Evolutionary conservation across 1,139 yeast species (phyloP), one percentile per base, ranked within the genome.

Genomic region (Blastobotrys capitulatus): DNA sequence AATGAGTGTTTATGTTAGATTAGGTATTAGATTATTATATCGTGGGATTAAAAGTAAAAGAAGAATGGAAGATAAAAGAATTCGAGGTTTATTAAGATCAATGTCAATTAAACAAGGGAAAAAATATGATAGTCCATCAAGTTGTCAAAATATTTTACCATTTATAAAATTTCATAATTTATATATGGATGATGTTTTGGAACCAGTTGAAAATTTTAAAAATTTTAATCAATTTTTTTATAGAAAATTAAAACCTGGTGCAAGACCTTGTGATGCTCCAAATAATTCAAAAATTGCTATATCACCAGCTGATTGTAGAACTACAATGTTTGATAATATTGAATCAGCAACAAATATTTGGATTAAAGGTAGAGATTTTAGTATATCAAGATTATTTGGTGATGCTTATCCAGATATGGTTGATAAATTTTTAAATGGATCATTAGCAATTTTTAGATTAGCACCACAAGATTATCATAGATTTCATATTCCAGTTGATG

Each of bases 381-480:
- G 90, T 0, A 65, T 90, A 18, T 69, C 74, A 5, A 80, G 86
- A 57, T 70, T 92, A 37, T 76, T 79, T 59, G 84, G 79, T 46
- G 79, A 78, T 6, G 78, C 79, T 45, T 79, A 78, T 55, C 72
- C 78, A 37, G 72, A 73, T 16, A 62, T 75, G 26, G 82, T 77
- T 20, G 68, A 70, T 10, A 64, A 73, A 1, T 77, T 72, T 56
- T 75, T 76, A 43, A 69, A 78, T 35, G 82, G 90, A 42, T 71
- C 87, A 0, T 67, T 90, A 47, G 92, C 86, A 0, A 79, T 90
- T 4, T 90, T 90, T 67, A 71, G 98, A 52, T 70, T 92, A 44
- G 97, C 98, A 0, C 98, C 98, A 0, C 98, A 92, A 65, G 98
- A 92, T 64, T 92, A 92, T 62, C 98, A 92, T 65, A 72, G 98